A percentile compares a stretch with the other conserved stretches of the same genome.
Evolutionary conservation across 164 flowering plant genomes (phyloP).

Genomic region (Kalanchoe fedtschenkoi): DNA sequence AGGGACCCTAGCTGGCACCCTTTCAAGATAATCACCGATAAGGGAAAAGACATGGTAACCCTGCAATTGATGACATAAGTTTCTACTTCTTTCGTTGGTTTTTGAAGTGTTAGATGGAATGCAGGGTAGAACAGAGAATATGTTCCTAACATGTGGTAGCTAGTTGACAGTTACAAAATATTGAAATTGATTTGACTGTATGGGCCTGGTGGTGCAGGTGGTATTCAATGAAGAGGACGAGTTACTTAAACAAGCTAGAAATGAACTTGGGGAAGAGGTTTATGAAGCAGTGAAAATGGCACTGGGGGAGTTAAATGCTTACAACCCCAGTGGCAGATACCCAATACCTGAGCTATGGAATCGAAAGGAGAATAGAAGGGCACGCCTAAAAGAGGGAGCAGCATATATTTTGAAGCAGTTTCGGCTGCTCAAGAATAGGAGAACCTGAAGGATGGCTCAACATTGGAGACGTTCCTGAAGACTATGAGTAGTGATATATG

Average conservation of each 20-base stretch:
- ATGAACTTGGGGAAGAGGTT: slow-evolving; percentile 30
- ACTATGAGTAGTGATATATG: no score
- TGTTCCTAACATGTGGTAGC: not conserved
- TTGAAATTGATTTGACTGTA: not conserved
- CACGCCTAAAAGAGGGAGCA: slow-evolving; percentile 26
- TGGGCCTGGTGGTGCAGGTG: slow-evolving; percentile 22
- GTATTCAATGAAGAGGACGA: slow-evolving; percentile 36
- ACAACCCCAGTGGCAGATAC: slow-evolving; percentile 42
- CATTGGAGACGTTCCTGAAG: no score
- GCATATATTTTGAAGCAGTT: slow-evolving; percentile 11
- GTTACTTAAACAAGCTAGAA: slow-evolving; percentile 18
- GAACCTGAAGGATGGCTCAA: not conserved
- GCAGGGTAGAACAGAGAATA: not conserved
- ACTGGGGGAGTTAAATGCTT: slow-evolving; percentile 28
- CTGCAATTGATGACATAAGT: not conserved
- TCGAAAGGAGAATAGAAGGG: slow-evolving; percentile 20
- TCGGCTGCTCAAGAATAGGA: not conserved
- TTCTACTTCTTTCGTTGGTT: not conserved
- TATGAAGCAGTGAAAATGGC: slow-evolving; percentile 24
- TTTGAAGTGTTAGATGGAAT: not conserved
- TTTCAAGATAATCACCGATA: slow-evolving; percentile 20
- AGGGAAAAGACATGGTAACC: slow-evolving; percentile 20
- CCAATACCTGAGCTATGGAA: slow-evolving; percentile 36
- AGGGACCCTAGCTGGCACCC: slow-evolving; percentile 52
- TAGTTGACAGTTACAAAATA: no score